These are phyloP conservation scores for Urtica urens DNA, from an alignment of 306 rosid species.

Conservation along the genomic window DNA sequence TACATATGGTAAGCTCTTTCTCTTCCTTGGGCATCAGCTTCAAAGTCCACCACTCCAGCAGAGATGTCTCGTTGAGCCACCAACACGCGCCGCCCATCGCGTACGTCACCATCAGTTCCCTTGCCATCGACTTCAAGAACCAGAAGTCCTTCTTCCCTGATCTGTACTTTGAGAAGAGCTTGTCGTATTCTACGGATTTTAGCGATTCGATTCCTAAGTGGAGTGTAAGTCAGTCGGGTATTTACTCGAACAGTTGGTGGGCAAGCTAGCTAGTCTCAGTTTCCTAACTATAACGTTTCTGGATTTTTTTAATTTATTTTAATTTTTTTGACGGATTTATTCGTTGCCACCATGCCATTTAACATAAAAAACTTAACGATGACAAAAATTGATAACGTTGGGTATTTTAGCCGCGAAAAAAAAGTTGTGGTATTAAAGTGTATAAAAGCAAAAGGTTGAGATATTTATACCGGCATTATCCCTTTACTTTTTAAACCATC, in stretches of 20 bases:
- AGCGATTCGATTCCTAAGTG: conserved; percentile 46
- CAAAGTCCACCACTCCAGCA: conserved; percentile 63
- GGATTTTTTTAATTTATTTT: too few relatives aligned
- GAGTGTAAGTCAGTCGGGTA: background rate
- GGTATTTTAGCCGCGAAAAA: too few relatives aligned
- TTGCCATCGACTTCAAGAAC: conserved; percentile 65
- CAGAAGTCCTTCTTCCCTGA: conserved; percentile 47
- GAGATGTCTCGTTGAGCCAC: conserved; percentile 56
- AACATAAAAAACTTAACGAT: too few relatives aligned
- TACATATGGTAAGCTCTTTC: conserved; percentile 74
- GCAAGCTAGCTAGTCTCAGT: too few relatives aligned
- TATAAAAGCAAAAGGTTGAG: too few relatives aligned
- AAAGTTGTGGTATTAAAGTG: too few relatives aligned
- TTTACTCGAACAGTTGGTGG: background rate
- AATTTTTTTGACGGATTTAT: too few relatives aligned
- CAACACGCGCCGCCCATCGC: conserved; percentile 56
- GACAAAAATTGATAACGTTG: too few relatives aligned
- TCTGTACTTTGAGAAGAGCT: conserved; percentile 49
- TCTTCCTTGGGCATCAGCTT: conserved; percentile 64
- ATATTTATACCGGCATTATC: too few relatives aligned
- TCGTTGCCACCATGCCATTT: too few relatives aligned
- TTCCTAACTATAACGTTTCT: too few relatives aligned
- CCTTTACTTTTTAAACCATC: conserved; percentile 7
- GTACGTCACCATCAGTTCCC: conserved; percentile 46
- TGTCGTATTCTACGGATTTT: conserved; percentile 35